Percentiles rank a stretch among this genome's conserved stretches.
These are phyloP conservation scores for Diaporthe aspalathi DNA, from an alignment of 2,329 filamentous ascomycete genomes.

Conservation along the genomic window DNA sequence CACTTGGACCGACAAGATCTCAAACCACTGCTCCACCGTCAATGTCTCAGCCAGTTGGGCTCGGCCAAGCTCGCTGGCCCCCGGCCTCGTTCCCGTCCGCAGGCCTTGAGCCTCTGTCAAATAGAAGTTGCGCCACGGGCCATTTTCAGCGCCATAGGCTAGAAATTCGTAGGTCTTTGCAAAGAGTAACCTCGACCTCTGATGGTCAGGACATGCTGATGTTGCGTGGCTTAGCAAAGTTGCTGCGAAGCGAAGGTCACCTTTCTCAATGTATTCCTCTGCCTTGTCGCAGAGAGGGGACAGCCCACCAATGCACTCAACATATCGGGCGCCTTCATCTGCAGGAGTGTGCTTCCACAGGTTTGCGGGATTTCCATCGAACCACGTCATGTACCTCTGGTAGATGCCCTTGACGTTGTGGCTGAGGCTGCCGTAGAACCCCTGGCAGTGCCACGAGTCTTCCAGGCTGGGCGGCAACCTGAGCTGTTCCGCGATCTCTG, in stretches of 20 bases:
- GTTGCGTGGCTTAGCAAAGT: constrained; percentile 52
- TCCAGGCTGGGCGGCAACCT: constrained; percentile 48
- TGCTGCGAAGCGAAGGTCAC: constrained; percentile 53
- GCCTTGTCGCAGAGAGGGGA: constrained; percentile 48
- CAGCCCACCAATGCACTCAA: constrained; percentile 52
- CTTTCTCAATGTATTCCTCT: constrained; percentile 44
- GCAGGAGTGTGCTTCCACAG: constrained; percentile 51
- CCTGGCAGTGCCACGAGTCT: constrained; percentile 47
- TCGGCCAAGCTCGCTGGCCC: constrained; percentile 1
- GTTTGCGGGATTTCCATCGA: constrained; percentile 46
- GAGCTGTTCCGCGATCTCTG: constrained; percentile 54
- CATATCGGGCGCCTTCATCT: constrained; percentile 50
- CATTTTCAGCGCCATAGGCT: constrained; percentile 53
- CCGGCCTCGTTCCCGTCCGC: constrained; percentile 21
- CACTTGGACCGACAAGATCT: constrained; percentile 19
- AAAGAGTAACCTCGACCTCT: constrained; percentile 43
- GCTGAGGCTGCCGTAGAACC: constrained; percentile 52
- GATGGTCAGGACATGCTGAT: constrained; percentile 43
- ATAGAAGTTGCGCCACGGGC: constrained; percentile 55
- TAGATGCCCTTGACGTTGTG: constrained; percentile 55
- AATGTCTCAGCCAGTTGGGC: constrained; percentile 4
- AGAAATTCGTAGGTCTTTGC: constrained; percentile 49
- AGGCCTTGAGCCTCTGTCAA: constrained; percentile 48
- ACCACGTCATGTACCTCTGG: constrained; percentile 46
- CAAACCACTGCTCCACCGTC: constrained; percentile 20